Conservation (phyloP, 1,284 basidiomycete species). For the Ganoderma leucocontextum region DNA sequence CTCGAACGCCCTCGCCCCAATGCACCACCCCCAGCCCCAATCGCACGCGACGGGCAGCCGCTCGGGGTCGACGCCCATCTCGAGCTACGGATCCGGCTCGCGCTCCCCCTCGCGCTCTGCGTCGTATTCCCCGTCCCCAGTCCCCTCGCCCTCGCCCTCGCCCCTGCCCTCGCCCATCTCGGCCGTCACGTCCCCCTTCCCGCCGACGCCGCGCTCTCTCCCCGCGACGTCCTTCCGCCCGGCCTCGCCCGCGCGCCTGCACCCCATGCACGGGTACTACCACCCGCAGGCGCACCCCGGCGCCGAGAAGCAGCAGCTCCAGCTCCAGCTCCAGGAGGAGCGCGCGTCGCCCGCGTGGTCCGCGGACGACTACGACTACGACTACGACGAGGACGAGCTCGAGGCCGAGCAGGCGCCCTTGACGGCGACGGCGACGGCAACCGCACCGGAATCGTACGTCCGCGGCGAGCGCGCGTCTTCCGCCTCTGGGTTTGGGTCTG, state of each 20-base stretch:
- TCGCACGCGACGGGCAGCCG: not conserved
- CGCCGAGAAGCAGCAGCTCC: not conserved
- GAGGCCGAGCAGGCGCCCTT: conserved; percentile 10
- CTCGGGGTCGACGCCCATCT: conserved; percentile 18
- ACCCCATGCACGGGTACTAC: conserved; percentile 21
- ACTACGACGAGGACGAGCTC: not conserved
- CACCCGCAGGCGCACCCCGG: conserved; percentile 10
- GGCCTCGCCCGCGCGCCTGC: conserved; percentile 20
- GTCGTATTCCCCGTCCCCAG: conserved; percentile 16
- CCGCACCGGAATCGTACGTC: conserved; percentile 27
- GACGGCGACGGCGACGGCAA: conserved; percentile 4
- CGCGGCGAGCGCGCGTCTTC: conserved; percentile 19
- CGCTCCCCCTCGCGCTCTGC: conserved; percentile 20
- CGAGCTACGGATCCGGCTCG: conserved; percentile 17
- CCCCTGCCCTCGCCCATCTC: conserved; percentile 30
- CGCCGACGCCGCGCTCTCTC: conserved; percentile 31
- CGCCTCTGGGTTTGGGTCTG: conserved; percentile 11
- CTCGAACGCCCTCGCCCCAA: conserved; percentile 7
- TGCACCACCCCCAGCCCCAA: conserved; percentile 8
- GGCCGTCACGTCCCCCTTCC: conserved; percentile 31
- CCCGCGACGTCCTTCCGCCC: conserved; percentile 25
- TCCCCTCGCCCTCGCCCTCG: conserved; percentile 25
- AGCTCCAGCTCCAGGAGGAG: not conserved
- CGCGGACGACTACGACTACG: conserved; percentile 8
- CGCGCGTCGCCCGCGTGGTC: conserved; percentile 4